Evolutionary conservation across 2,329 filamentous ascomycete species (phyloP), one percentile per base, ranked within the genome.

Genomic region (Arthrobotrys pseudoclavata): DNA sequence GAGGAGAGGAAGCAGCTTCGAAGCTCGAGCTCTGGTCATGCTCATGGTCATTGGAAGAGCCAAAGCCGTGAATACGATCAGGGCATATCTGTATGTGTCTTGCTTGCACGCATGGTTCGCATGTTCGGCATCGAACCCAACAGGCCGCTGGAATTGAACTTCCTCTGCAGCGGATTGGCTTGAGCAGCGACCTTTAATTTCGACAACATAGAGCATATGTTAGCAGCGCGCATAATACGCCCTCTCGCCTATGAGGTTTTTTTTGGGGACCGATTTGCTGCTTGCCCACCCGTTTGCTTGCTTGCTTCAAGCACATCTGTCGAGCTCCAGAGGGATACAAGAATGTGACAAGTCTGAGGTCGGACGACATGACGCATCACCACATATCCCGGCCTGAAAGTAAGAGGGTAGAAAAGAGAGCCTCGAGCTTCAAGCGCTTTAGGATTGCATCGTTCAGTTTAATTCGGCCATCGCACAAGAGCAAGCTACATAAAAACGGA

Each of bases 361-460:
- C 29, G 67, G 74, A 77, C 74, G 67, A 71, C 74, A 77, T 71
- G 67, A 68, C 55, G 74, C 74, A 71, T 77, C 74, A 77, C 67
- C 52, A 77, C 74, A 71, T 63, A 18, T 63, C 61, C 67, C 53
- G 52, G 47, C 67, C 61, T 62, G 67, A 57, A 34, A 61, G 29
- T 4, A 22, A 24, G 31, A 37, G 37, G 18, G 55, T 37, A 3
- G n/a, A 18, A 26, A n/a, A 26, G 29, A 48, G 15, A 48, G 24
- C 18, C 13, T 60, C 34, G 20, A 42, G 34, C 55, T 42, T 42
- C 55, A 15, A 60, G 55, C 55, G 55, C 55, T 60, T 42, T 34
- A 60, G 20, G 1, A n/a, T 26, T 60, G 34, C 55, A 60, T 42
- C 18, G n/a, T 53, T 74, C 31, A 26, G 24, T 29, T 52, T 5